Base-by-base conservation (phyloP, 1,284 basidiomycete species). In the Lentinula novae-zelandiae region DNA sequence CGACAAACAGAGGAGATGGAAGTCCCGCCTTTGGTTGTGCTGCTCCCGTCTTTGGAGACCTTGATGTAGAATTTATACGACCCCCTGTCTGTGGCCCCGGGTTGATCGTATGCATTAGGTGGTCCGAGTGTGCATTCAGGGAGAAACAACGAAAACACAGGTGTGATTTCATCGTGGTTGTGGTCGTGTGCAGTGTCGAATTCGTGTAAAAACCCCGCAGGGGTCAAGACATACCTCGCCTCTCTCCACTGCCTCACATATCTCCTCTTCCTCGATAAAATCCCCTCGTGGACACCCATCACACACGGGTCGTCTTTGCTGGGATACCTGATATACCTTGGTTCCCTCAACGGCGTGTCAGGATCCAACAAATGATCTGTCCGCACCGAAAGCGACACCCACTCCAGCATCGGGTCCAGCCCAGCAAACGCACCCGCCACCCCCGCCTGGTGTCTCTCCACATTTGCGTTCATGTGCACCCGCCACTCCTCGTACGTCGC, bases 41-140 rank as follows among this genome's bases (percentile, higher is more conserved):
- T 89, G 12, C 80, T 86, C 2, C 93, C 93, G 66, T 96, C 92
- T 75, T 92, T 95, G 69, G 88, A 83, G 36, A 91, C 92, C 76
- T 98, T 96, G 70, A 98, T 95, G 77, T 98, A 95, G 85, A 98
- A 99, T 78, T 98, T 98, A 83, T 98, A 92, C 50, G 87, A 89
- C 69, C 84, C 27, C 27, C 86, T 52, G 88, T 83, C 10, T 82
- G 27, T 9, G 3, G 6, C 44, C 22, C 44, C 44, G 9, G 44
- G 44, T 2, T 10, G 20, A 82, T 0, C 85, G 73, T 13, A 2
- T 0, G 86, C 76, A 3, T 90, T 90, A n/a, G 96, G 93, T 2
- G 96, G 95, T 49, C 96, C 96, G 58, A 99, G 88, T 5, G 96
- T 98, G 78, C 96, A 99, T 60, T 91, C 86, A 3, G 96, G 96